Conservation (phyloP, 164 flowering plant genomes). For the Vitis riparia region DNA sequence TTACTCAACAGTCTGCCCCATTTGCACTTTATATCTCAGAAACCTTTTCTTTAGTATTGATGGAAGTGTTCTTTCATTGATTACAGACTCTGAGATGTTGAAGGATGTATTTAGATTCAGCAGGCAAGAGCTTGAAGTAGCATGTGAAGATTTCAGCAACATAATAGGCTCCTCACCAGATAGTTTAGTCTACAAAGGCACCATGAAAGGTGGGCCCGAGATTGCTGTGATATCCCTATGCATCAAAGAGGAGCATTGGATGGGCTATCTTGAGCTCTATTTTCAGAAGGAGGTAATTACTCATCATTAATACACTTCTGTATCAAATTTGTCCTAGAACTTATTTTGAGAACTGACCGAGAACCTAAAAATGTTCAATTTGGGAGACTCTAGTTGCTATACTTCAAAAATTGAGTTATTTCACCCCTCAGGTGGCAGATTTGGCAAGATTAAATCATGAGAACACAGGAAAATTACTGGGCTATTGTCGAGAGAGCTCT, state of each 20-base stretch:
- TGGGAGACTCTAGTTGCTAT: neutral
- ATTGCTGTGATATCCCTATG: slow-evolving; percentile 91
- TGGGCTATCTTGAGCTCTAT: slow-evolving; percentile 80
- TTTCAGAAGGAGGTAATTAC: slow-evolving; percentile 79
- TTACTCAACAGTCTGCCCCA: neutral
- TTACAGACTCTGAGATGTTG: slow-evolving; percentile 71
- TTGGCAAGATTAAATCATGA: slow-evolving; percentile 81
- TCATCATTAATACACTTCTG: neutral
- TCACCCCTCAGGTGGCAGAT: slow-evolving; percentile 76
- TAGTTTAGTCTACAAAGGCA: slow-evolving; percentile 87
- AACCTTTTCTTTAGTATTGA: neutral
- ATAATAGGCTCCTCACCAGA: slow-evolving; percentile 95
- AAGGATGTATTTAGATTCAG: slow-evolving; percentile 62
- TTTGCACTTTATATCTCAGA: neutral
- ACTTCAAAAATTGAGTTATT: neutral
- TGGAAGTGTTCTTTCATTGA: neutral
- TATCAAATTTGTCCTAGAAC: too few relatives aligned
- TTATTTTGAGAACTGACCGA: neutral
- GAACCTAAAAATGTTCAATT: neutral
- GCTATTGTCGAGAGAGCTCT: slow-evolving; percentile 77
- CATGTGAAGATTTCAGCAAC: slow-evolving; percentile 99
- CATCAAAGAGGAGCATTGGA: slow-evolving; percentile 89
- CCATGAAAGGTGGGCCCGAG: slow-evolving; percentile 81
- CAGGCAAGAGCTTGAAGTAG: slow-evolving; percentile 93
- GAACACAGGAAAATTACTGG: slow-evolving; percentile 75